phyloP scores from a whole-genome alignment of 768 basidiomycete species.

The Phylloporus sp. region DNA sequence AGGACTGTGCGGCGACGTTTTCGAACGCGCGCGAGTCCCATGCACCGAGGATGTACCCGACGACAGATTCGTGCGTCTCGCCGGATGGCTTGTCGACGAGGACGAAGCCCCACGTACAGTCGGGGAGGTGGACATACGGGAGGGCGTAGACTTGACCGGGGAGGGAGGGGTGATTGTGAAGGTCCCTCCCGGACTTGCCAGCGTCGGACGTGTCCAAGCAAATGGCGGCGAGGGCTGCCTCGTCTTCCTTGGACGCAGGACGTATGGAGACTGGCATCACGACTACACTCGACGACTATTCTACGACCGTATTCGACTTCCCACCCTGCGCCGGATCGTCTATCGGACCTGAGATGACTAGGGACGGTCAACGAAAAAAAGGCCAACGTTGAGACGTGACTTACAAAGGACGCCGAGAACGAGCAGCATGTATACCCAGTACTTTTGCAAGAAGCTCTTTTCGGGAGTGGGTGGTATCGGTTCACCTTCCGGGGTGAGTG shows the following conservation, averaged over 20 bases:
- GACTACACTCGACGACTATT: too few species aligned
- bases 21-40: constrained; percentile 65
- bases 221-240: constrained; percentile 55
- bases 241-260: constrained; percentile 49
- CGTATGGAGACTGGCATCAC: constrained; percentile 49
- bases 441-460: constrained; percentile 81
- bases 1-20: constrained; percentile 45
- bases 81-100: constrained; percentile 46
- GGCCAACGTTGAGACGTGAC: constrained; percentile 22
- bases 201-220: constrained; percentile 73
- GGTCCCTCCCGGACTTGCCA: constrained; percentile 56
- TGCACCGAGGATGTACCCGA: constrained; percentile 70
- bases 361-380: not conserved
- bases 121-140: constrained; percentile 67
- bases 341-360: constrained; percentile 28
- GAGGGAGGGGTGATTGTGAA: constrained; percentile 60
- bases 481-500: constrained; percentile 60
- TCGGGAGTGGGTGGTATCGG: constrained; percentile 57
- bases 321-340: constrained; percentile 27
- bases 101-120: constrained; percentile 65
- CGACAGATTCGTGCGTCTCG: constrained; percentile 39
- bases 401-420: constrained; percentile 54
- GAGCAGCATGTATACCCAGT: constrained; percentile 79
- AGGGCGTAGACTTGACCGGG: constrained; percentile 70
- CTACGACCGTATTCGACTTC: constrained; percentile 22